Base-by-base conservation (phyloP, 2,329 filamentous ascomycete genomes). In the Fusarium sterilihyphosum region DNA sequence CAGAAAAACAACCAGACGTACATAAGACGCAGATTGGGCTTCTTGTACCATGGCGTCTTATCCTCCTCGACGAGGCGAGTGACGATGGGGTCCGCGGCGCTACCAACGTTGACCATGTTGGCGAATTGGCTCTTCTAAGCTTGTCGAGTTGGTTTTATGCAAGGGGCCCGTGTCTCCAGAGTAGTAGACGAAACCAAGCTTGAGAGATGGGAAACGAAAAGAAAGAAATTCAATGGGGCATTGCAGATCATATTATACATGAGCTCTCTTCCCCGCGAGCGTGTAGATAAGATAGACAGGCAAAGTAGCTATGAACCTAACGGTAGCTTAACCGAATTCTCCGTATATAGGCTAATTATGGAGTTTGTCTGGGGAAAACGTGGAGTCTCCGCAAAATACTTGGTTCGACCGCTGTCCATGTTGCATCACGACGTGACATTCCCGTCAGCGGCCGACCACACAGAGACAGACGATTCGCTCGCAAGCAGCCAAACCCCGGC, bases 1-100 rank as follows among this genome's bases (percentile, higher is more conserved):
- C 86, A 86, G 17, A 86, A 83, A 49, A 90, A 86, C 59, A 90
- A 82, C 61, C 85, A 78, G 7, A 89, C 75, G 74, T 90, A 90
- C 61, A 90, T 82, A 8, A 77, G 67, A 49, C 88, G 83, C 37
- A 90, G 81, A 68, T 89, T 89, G 0, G 83, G 86, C 75, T 90
- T 90, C 74, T 85, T 85, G 82, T 86, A 89, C 87, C 87, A 89
- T 73, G 82, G 82, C 26, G 73, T 71, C 72, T 79, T 79, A 61
- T 81, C 80, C 75, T 78, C 79, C 6, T 70, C 67, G 31, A 79
- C 80, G 56, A 81, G 77, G 66, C 79, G 80, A 18, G 81, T 81
- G 70, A 82, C 75, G 65, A 82, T 70, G 35, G 73, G 73, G 20
- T 75, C 73, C 24, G 73, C 73, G 18, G 73, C 73, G 29, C 37